Base-by-base conservation (phyloP, 2,329 filamentous ascomycete species). In the Fusarium palustre region DNA sequence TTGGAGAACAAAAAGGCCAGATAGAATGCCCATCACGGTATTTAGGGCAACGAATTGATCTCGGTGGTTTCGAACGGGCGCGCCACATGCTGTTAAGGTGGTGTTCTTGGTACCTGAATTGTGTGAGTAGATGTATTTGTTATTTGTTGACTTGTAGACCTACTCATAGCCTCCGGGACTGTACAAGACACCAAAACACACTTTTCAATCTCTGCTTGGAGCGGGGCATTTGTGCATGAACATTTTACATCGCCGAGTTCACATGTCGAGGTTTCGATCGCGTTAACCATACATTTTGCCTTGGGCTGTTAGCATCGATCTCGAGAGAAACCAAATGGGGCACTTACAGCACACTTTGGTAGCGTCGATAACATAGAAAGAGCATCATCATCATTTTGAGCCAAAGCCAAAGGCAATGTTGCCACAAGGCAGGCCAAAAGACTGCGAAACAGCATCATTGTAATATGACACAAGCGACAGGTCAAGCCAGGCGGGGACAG, bases 1-100 rank as follows among this genome's bases (percentile, higher is more conserved):
- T 13, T 83, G 75, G 3, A 81, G 56, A 18, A 85, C 75, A 55
- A 84, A 83, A 24, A 67, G 34, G 68, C 78, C 70, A 63, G 75
- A 74, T 3, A 83, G 73, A 46, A 74, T 75, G 9, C 79, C 68
- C 48, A 81, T 76, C 24, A 78, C 66, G 12, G 64, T 59, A 2
- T 72, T 76, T 31, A 56, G n/a, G n/a, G 34, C 24, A 24, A 46
- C 10, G 48, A 68, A 66, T 18, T 58, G 47, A 6, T 18, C 65
- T 65, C 67, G 78, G 53, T 76, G 79, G 66, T 81, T 73, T 15
- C 76, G 71, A 9, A 75, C 34, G 11, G 69, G 74, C 5, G 68
- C 74, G 28, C 64, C 57, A 60, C 78, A 81, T 25, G 65, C 64
- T 3, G 73, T 76, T 46, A 61, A 34, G 5, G 76, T 76, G 6